A percentile compares a stretch with the other conserved stretches of the same genome.
Evolutionary conservation across 2,329 filamentous ascomycete genomes (phyloP).

Genomic region (Pseudocercospora crystallina): DNA sequence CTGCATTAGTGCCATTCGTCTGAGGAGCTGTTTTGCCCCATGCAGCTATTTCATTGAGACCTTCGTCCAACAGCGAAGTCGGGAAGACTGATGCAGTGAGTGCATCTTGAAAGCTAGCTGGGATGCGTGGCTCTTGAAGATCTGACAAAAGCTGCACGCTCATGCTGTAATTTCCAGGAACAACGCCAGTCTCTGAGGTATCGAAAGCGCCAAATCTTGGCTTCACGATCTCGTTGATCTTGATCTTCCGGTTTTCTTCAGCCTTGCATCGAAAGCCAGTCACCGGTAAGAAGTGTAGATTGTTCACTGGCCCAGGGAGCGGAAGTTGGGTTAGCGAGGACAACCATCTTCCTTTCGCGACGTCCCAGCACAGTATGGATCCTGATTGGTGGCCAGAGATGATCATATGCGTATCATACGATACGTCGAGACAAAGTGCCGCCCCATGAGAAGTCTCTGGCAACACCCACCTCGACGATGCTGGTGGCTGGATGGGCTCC

Average conservation of each 20-base stretch:
- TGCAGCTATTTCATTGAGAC: slow-evolving; percentile 34
- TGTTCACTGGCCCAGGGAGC: slow-evolving; percentile 79
- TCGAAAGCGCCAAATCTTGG: slow-evolving; percentile 66
- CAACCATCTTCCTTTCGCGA: slow-evolving; percentile 67
- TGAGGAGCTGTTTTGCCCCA: slow-evolving; percentile 35
- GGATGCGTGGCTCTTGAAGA: slow-evolving; percentile 24
- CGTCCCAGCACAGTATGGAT: slow-evolving; percentile 77
- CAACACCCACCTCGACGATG: slow-evolving; percentile 35
- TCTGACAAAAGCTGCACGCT: slow-evolving; percentile 59
- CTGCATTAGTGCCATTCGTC: slow-evolving; percentile 6
- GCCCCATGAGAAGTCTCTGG: slow-evolving; percentile 58
- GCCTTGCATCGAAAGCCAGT: slow-evolving; percentile 41
- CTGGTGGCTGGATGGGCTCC: slow-evolving; percentile 41
- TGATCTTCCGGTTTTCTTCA: slow-evolving; percentile 31
- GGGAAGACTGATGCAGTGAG: slow-evolving; percentile 47
- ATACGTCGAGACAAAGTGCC: slow-evolving; percentile 68
- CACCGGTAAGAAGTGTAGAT: slow-evolving; percentile 70
- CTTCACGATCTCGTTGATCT: slow-evolving; percentile 62
- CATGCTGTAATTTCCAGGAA: slow-evolving; percentile 62
- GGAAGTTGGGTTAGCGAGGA: slow-evolving; percentile 61
- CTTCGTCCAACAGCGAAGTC: slow-evolving; percentile 34
- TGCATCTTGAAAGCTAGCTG: slow-evolving; percentile 39
- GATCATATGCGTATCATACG: slow-evolving; percentile 77
- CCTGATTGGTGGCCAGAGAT: slow-evolving; percentile 80
- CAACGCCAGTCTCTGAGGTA: slow-evolving; percentile 33